Evolutionary conservation across 257 asterid species (phyloP).

Genomic region (Nicotiana knightiana): DNA sequence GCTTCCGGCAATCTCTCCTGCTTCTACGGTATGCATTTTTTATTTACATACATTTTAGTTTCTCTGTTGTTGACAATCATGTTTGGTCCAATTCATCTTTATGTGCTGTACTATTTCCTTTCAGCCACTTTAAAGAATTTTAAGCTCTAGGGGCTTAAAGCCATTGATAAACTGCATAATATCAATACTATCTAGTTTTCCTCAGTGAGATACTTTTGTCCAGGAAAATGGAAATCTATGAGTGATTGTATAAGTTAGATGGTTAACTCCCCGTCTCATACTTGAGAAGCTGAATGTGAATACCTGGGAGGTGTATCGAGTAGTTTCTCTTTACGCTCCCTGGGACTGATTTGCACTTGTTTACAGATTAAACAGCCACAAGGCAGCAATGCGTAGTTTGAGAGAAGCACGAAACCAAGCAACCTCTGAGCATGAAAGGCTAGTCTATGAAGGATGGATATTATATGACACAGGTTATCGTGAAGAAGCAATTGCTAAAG

Average conservation of each 20-base stretch:
- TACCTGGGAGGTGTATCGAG: background rate
- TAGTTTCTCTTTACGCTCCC: background rate
- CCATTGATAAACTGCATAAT: background rate
- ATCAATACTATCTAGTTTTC: background rate
- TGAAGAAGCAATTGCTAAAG: conserved; percentile 84
- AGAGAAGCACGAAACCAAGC: conserved; percentile 92
- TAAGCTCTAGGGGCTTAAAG: background rate
- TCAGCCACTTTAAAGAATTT: background rate
- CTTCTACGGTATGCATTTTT: conserved; percentile 49
- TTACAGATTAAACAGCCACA: conserved; percentile 85
- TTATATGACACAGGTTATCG: conserved; percentile 82
- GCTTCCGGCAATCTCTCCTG: conserved; percentile 87
- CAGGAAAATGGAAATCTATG: background rate
- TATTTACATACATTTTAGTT: background rate
- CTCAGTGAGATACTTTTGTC: background rate
- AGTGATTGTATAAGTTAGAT: background rate
- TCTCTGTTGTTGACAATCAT: background rate
- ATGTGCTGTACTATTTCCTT: background rate
- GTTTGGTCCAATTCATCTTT: background rate
- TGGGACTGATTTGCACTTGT: background rate
- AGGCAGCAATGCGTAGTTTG: conserved; percentile 92
- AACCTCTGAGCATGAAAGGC: conserved; percentile 69
- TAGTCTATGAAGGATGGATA: conserved; percentile 95
- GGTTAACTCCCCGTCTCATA: background rate
- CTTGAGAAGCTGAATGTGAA: background rate